phyloP scores from a whole-genome alignment of 2,329 filamentous ascomycete species.

The Lecanicillium sp. region DNA sequence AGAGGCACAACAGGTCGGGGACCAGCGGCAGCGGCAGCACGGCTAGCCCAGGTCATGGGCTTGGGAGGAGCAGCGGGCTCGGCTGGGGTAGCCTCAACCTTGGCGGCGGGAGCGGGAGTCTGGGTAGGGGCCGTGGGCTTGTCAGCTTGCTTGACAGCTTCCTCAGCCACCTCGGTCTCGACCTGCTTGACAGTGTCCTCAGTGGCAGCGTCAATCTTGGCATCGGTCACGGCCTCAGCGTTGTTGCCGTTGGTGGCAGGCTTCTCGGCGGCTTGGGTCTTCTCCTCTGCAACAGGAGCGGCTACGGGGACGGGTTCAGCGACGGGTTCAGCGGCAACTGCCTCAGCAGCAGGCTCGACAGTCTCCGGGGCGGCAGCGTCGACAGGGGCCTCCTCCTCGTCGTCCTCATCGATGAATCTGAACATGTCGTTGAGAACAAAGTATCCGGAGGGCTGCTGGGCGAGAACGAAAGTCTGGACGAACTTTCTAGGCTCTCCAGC shows the following conservation, averaged over 20 bases:
- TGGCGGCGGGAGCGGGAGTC: slow-evolving; percentile 40
- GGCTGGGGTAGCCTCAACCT: slow-evolving; percentile 32
- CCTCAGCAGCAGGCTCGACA: slow-evolving; percentile 24
- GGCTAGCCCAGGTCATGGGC: slow-evolving; percentile 71
- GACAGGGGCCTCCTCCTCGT: slow-evolving; percentile 58
- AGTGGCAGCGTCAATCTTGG: slow-evolving; percentile 26
- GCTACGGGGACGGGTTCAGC: slow-evolving; percentile 20
- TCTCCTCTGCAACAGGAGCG: slow-evolving; percentile 3
- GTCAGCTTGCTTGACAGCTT: slow-evolving; percentile 50
- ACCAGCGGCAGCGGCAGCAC: slow-evolving; percentile 50
- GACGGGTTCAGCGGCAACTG: slow-evolving; percentile 21
- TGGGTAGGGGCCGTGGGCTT: slow-evolving; percentile 58
- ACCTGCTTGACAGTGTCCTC: slow-evolving; percentile 38
- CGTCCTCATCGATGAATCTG: slow-evolving; percentile 80
- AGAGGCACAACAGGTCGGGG: slow-evolving; percentile 45
- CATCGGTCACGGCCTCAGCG: slow-evolving; percentile 21
- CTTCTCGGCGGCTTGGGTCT: slow-evolving; percentile 22
- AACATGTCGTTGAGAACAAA: slow-evolving; percentile 98
- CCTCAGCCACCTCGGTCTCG: slow-evolving; percentile 39
- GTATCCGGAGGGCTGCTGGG: slow-evolving; percentile 92
- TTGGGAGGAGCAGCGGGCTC: slow-evolving; percentile 42
- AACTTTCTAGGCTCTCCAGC: slow-evolving; percentile 88
- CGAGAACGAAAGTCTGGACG: slow-evolving; percentile 94
- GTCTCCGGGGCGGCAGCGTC: slow-evolving; percentile 30
- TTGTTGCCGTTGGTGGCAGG: slow-evolving; percentile 9